These are phyloP conservation scores for Cucurbitaria berberidis DNA, from an alignment of 2,329 filamentous ascomycete genomes.

Conservation along the genomic window DNA sequence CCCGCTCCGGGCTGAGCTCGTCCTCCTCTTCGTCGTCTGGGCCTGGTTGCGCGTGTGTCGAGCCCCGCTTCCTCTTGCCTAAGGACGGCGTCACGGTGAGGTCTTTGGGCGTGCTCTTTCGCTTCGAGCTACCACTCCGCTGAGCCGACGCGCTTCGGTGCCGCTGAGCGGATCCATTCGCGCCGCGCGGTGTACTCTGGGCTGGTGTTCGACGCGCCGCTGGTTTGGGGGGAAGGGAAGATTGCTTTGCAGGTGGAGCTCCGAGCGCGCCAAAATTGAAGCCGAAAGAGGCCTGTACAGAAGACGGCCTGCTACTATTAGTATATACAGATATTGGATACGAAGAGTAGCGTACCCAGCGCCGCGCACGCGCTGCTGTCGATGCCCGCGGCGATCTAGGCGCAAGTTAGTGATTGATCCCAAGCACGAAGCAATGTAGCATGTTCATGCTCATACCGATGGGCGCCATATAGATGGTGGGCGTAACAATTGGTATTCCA, in stretches of 20 bases:
- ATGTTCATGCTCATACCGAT: constrained; percentile 28
- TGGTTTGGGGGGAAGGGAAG: constrained; percentile 31
- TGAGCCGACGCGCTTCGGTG: constrained; percentile 39
- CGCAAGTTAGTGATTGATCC: constrained; percentile 5
- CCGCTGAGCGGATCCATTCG: constrained; percentile 32
- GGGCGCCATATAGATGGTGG: constrained; percentile 40
- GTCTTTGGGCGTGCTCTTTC: constrained; percentile 22
- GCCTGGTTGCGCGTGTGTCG: constrained; percentile 17
- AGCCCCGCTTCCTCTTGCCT: constrained; percentile 45
- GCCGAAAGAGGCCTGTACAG: constrained; percentile 58
- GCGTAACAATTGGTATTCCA: constrained; percentile 20
- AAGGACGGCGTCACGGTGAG: constrained; percentile 35
- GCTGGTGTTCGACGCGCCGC: constrained; percentile 36
- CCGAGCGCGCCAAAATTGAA: constrained; percentile 46
- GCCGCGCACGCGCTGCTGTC: constrained; percentile 63
- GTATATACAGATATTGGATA: constrained; percentile 8
- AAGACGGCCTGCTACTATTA: constrained; percentile 52
- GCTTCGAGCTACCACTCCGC: constrained; percentile 27
- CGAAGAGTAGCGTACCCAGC: constrained; percentile 56
- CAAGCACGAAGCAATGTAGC: background rate
- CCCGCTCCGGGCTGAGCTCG: constrained; percentile 42
- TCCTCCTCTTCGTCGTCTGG: constrained; percentile 36
- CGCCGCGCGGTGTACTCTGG: constrained; percentile 24
- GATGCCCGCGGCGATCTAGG: constrained; percentile 60
- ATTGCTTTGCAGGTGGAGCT: constrained; percentile 30